These are phyloP conservation scores for Chernovozyma sophiae-reginae DNA, from an alignment of 1,139 yeast species.

Conservation along the genomic window DNA sequence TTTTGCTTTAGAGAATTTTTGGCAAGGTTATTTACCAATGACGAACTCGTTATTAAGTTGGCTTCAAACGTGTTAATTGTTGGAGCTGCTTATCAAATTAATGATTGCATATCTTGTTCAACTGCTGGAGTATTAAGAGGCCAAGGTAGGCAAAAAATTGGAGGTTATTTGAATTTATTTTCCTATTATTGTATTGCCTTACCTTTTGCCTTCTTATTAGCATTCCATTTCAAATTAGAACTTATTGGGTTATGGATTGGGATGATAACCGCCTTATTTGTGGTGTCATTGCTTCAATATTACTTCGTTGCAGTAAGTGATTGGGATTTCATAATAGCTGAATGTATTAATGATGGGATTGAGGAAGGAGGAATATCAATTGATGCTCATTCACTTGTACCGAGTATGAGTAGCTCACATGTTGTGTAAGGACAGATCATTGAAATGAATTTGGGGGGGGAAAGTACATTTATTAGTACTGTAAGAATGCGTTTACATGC, in stretches of 20 bases:
- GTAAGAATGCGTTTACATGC: too few species aligned
- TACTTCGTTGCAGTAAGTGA: slow-evolving; percentile 46
- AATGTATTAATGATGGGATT: slow-evolving; percentile 39
- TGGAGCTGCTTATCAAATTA: slow-evolving; percentile 57
- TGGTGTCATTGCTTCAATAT: slow-evolving; percentile 43
- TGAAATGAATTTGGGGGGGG: too few species aligned
- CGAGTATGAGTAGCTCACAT: slow-evolving; percentile 29
- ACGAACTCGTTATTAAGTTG: slow-evolving; percentile 42
- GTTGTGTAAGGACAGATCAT: slow-evolving; percentile 8
- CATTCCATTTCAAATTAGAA: slow-evolving; percentile 42
- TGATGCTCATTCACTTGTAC: slow-evolving; percentile 31
- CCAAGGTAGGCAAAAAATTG: slow-evolving; percentile 65
- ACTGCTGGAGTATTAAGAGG: slow-evolving; percentile 62
- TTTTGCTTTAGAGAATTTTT: slow-evolving; percentile 35
- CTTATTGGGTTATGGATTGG: slow-evolving; percentile 63
- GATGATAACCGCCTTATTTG: slow-evolving; percentile 49
- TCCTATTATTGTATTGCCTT: slow-evolving; percentile 57
- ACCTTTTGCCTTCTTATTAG: slow-evolving; percentile 53
- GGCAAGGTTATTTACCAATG: slow-evolving; percentile 49
- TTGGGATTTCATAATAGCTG: slow-evolving; percentile 53
- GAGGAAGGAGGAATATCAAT: slow-evolving; percentile 31
- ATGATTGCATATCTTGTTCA: slow-evolving; percentile 51
- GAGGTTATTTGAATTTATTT: slow-evolving; percentile 54
- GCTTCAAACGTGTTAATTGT: slow-evolving; percentile 51
- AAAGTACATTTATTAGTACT: too few species aligned